phyloP scores from a whole-genome alignment of 202 grass and related monocot genomes.

The Schoenoplectus triqueter region DNA sequence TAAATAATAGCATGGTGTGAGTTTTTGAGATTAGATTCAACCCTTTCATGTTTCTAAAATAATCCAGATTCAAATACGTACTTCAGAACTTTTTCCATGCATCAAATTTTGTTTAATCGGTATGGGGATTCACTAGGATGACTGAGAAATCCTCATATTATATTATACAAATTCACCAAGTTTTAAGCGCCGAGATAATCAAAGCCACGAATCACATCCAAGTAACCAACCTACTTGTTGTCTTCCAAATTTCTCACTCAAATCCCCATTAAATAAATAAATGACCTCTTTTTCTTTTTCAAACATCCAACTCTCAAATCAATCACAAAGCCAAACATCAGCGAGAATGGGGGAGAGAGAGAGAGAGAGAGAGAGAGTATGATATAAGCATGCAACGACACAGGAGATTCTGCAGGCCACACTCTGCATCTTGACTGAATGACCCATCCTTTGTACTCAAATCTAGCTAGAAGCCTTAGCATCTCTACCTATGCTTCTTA shows the following conservation, averaged over 20 bases:
- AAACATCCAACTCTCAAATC: constrained; percentile 36
- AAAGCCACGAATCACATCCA: not conserved
- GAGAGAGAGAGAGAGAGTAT: constrained; percentile 11
- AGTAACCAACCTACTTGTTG: not conserved
- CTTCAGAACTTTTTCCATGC: not conserved
- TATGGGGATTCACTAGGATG: not conserved
- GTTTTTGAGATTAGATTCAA: not conserved
- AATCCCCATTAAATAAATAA: constrained; percentile 28
- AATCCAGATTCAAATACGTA: not conserved
- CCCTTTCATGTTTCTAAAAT: not conserved
- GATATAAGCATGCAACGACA: constrained; percentile 43
- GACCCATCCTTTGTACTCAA: constrained; percentile 41
- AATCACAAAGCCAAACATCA: constrained; percentile 19
- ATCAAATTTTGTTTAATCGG: not conserved
- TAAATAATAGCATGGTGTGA: not conserved
- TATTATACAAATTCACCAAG: not conserved
- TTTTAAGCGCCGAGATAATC: not conserved
- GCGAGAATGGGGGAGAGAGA: constrained; percentile 37
- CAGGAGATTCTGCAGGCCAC: constrained; percentile 72
- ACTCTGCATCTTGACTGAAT: constrained; percentile 70
- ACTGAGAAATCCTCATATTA: not conserved
- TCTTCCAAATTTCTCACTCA: not conserved
- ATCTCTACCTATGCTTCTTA: constrained; percentile 15
- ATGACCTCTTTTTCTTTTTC: not conserved
- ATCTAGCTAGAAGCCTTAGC: constrained; percentile 40